Evolutionary conservation across 805 yeast genomes (phyloP).

Genomic region (Saccharomycopsis lassenensis): DNA sequence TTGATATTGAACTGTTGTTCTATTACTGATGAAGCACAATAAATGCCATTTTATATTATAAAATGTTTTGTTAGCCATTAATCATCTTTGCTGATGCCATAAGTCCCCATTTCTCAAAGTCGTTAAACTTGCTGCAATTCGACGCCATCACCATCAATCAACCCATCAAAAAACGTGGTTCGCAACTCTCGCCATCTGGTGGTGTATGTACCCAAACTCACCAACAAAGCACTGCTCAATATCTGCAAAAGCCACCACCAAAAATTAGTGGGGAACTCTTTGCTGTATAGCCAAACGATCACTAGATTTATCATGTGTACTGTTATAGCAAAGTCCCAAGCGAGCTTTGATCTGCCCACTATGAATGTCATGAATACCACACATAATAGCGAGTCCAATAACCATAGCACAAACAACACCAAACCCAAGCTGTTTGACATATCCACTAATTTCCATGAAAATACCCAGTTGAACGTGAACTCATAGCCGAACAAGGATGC

Average conservation of each 20-base stretch:
- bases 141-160: slow-evolving; percentile 60
- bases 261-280: slow-evolving; percentile 55
- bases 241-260: slow-evolving; percentile 83
- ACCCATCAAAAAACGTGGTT: slow-evolving; percentile 81
- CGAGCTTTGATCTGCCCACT: slow-evolving; percentile 87
- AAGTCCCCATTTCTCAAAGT: too few relatives aligned
- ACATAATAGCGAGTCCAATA: slow-evolving; percentile 70
- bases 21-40: too few relatives aligned
- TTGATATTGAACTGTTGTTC: too few relatives aligned
- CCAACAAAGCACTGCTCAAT: slow-evolving; percentile 55
- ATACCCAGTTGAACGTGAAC: slow-evolving; percentile 55
- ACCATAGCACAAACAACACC: slow-evolving; percentile 65
- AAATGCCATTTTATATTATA: slow-evolving; percentile 93
- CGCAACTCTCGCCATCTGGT: slow-evolving; percentile 87
- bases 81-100: too few relatives aligned
- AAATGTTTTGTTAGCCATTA: too few relatives aligned
- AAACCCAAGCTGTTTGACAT: slow-evolving; percentile 74
- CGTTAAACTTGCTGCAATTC: too few relatives aligned
- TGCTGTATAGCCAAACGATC: slow-evolving; percentile 55
- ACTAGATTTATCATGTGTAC: slow-evolving; percentile 70
- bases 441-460: slow-evolving; percentile 69
- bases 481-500: slow-evolving; percentile 62
- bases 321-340: slow-evolving; percentile 95
- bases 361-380: slow-evolving; percentile 76
- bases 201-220: slow-evolving; percentile 77